phyloP scores from a whole-genome alignment of 345 rosid species.

The Populus davidiana region DNA sequence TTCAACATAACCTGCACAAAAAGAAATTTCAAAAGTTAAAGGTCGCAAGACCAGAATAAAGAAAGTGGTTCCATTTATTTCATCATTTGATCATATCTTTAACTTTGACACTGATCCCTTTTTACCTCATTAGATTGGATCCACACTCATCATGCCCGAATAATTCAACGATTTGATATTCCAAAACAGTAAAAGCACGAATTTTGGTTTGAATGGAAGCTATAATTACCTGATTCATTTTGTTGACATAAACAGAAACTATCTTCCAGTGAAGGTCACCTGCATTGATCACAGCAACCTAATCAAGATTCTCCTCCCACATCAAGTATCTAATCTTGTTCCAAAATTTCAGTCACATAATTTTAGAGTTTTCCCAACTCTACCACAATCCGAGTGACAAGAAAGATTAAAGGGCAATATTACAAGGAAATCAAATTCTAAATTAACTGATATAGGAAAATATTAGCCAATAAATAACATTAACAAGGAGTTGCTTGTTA shows the following conservation, averaged over 20 bases:
- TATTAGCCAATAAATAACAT: not conserved
- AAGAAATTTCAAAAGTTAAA: constrained; percentile 37
- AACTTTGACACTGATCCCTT: constrained; percentile 21
- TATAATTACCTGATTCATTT: constrained; percentile 59
- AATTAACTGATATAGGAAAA: not conserved
- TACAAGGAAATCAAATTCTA: not conserved
- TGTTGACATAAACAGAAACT: constrained; percentile 87
- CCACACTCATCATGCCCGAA: constrained; percentile 40
- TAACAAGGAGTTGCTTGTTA: not conserved
- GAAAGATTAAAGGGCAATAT: not conserved
- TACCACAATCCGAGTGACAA: too few relatives aligned
- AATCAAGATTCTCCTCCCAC: not conserved
- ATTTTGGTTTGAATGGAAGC: not conserved
- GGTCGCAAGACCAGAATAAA: constrained; percentile 12
- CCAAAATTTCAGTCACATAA: too few relatives aligned
- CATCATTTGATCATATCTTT: constrained; percentile 28
- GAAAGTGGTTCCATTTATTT: constrained; percentile 24
- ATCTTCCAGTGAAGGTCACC: constrained; percentile 97
- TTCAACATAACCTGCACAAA: constrained; percentile 79
- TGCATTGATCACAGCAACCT: constrained; percentile 35
- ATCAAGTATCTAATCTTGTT: not conserved
- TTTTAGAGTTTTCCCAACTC: too few relatives aligned
- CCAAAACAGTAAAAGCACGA: not conserved
- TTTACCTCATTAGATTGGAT: constrained; percentile 24
- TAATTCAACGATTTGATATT: constrained; percentile 29